Evolutionary conservation across 108 stramenopile species (phyloP).

Genomic region (Epithemia pelagica): DNA sequence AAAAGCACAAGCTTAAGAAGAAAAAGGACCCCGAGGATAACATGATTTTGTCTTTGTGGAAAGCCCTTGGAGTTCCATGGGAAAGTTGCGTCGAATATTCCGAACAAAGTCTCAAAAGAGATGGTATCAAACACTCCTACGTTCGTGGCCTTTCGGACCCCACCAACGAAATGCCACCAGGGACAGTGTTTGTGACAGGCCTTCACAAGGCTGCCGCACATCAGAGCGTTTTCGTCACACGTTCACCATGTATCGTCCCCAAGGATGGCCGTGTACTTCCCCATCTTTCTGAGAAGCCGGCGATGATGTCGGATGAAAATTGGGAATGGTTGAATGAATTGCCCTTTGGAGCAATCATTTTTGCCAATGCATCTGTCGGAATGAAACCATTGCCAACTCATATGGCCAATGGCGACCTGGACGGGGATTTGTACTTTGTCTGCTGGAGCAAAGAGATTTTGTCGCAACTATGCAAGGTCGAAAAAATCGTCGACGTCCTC

Average conservation of each 20-base stretch:
- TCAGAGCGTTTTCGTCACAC: constrained; percentile 26
- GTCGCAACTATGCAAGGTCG: constrained; percentile 12
- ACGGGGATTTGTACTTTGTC: constrained; percentile 50
- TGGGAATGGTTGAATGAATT: constrained; percentile 34
- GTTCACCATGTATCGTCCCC: constrained; percentile 30
- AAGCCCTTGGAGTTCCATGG: not conserved
- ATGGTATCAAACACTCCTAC: constrained; percentile 27
- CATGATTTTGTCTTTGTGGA: constrained; percentile 3
- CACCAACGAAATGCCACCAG: constrained; percentile 31
- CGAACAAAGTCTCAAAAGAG: constrained; percentile 4
- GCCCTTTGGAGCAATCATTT: constrained; percentile 38
- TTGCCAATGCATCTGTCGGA: constrained; percentile 21
- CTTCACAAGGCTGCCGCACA: not conserved
- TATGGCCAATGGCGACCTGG: constrained; percentile 53
- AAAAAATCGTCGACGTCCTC: constrained; percentile 18
- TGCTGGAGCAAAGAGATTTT: constrained; percentile 42
- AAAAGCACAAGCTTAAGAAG: no score
- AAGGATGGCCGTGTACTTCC: constrained; percentile 29
- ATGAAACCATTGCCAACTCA: constrained; percentile 26
- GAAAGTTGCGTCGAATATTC: not conserved
- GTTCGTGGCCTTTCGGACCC: constrained; percentile 49
- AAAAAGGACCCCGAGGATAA: no score
- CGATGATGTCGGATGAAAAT: constrained; percentile 27
- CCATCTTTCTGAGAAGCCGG: constrained; percentile 30
- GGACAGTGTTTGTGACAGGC: constrained; percentile 40